These are phyloP conservation scores for Abortiporus biennis DNA, from an alignment of 1,284 basidiomycete genomes.

Conservation along the genomic window DNA sequence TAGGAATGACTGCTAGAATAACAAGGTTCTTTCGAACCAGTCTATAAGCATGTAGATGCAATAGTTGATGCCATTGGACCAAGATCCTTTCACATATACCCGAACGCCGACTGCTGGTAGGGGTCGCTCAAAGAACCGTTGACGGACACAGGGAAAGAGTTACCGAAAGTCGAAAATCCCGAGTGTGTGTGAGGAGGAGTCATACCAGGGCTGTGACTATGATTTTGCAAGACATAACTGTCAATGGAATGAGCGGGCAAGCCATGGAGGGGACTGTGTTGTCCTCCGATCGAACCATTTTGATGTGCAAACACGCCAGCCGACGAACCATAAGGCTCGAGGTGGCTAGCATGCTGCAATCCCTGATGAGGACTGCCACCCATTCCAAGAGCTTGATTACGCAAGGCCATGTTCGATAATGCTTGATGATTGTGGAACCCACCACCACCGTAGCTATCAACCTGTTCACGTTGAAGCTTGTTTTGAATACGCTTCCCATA, in stretches of 20 bases:
- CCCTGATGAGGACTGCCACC: constrained; percentile 38
- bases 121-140: constrained; percentile 56
- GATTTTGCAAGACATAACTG: constrained; percentile 71
- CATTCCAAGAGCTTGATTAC: constrained; percentile 48
- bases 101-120: constrained; percentile 67
- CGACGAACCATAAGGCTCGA: constrained; percentile 63
- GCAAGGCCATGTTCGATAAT: constrained; percentile 53
- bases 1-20: not conserved
- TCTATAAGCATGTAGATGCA: constrained; percentile 4
- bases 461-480: constrained; percentile 90
- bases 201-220: constrained; percentile 52
- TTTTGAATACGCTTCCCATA: constrained; percentile 98
- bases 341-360: constrained; percentile 51
- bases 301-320: constrained; percentile 54
- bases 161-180: constrained; percentile 55
- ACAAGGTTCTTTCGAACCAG: constrained; percentile 1
- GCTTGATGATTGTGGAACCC: constrained; percentile 56
- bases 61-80: not conserved
- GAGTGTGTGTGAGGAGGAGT: constrained; percentile 50
- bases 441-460: constrained; percentile 57
- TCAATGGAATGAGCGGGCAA: constrained; percentile 69
- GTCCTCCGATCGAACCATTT: constrained; percentile 37
- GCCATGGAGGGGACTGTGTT: constrained; percentile 35
- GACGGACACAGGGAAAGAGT: constrained; percentile 39
- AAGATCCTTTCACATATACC: constrained; percentile 36